These are phyloP conservation scores for Aspergillus intermedius DNA, from an alignment of 2,329 filamentous ascomycete species.

Conservation along the genomic window DNA sequence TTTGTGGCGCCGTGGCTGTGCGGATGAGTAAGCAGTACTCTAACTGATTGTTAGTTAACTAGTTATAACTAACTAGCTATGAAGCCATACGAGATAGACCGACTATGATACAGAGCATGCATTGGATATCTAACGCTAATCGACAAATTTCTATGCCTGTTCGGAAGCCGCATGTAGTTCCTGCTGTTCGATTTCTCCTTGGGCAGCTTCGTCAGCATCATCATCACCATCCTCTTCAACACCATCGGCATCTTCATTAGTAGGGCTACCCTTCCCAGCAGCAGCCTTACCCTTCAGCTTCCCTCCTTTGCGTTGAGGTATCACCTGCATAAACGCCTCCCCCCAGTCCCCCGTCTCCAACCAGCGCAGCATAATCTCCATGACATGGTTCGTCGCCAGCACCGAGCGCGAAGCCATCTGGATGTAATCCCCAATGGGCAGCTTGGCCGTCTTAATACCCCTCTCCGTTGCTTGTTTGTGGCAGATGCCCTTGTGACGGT, in stretches of 20 bases:
- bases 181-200: background rate
- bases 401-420: constrained; percentile 82
- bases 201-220: constrained; percentile 1
- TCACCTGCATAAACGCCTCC: constrained; percentile 76
- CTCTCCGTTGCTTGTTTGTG: constrained; percentile 69
- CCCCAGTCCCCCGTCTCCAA: constrained; percentile 88
- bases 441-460: constrained; percentile 77
- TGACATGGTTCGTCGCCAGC: constrained; percentile 88
- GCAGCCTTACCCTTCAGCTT: constrained; percentile 46
- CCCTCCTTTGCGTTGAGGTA: constrained; percentile 85
- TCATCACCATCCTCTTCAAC: constrained; percentile 18
- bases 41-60: no score
- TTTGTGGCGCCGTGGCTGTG: constrained; percentile 14
- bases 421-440: constrained; percentile 94
- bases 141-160: background rate
- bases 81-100: no score
- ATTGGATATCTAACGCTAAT: no score
- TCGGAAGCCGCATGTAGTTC: background rate
- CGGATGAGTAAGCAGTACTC: no score
- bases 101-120: no score
- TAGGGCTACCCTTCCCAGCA: background rate
- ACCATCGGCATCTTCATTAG: background rate
- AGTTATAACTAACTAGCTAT: no score
- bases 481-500: constrained; percentile 90
- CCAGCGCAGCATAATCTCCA: constrained; percentile 95